Percentiles rank a stretch among this genome's conserved stretches.
phyloP scores from a whole-genome alignment of 2,329 filamentous ascomycete genomes.

The Monosporascus sp. region DNA sequence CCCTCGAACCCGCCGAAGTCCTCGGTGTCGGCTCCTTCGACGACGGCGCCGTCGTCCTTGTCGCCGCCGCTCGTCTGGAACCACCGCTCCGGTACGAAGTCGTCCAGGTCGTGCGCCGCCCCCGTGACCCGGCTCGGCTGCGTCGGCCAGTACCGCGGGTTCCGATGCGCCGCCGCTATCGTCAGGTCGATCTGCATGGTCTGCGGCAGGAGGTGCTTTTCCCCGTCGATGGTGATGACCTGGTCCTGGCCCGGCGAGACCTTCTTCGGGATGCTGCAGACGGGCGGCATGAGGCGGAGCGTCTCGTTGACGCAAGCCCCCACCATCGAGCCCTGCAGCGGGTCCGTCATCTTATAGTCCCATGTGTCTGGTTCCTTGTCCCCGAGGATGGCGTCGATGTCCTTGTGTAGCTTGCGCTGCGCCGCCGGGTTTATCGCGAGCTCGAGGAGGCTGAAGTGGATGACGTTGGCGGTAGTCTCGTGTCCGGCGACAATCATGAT shows the following conservation, averaged over 20 bases:
- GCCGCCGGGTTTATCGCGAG: constrained; percentile 60
- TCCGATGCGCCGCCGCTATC: constrained; percentile 3
- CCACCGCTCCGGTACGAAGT: constrained; percentile 72
- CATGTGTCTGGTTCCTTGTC: constrained; percentile 53
- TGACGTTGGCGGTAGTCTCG: constrained; percentile 71
- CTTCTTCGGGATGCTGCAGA: constrained; percentile 66
- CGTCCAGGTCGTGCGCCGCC: constrained; percentile 52
- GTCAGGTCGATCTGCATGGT: not conserved
- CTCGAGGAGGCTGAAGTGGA: constrained; percentile 66
- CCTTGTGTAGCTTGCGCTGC: constrained; percentile 62
- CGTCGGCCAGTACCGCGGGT: constrained; percentile 19
- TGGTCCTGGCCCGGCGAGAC: constrained; percentile 45
- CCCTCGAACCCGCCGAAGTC: constrained; percentile 55
- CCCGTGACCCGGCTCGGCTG: constrained; percentile 38
- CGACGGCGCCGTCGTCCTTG: not conserved
- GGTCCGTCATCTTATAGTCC: constrained; percentile 63
- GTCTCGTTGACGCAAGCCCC: constrained; percentile 73
- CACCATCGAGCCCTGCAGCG: constrained; percentile 60
- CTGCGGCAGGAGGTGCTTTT: constrained; percentile 7
- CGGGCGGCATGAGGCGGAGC: constrained; percentile 63
- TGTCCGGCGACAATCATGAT: constrained; percentile 69
- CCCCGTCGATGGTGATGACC: constrained; percentile 51
- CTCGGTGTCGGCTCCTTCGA: constrained; percentile 37
- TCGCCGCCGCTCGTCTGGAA: constrained; percentile 35
- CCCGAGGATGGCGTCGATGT: constrained; percentile 60